Evolutionary conservation across 2,329 filamentous ascomycete species (phyloP).

Genomic region (Ceratocystis ficicola): DNA sequence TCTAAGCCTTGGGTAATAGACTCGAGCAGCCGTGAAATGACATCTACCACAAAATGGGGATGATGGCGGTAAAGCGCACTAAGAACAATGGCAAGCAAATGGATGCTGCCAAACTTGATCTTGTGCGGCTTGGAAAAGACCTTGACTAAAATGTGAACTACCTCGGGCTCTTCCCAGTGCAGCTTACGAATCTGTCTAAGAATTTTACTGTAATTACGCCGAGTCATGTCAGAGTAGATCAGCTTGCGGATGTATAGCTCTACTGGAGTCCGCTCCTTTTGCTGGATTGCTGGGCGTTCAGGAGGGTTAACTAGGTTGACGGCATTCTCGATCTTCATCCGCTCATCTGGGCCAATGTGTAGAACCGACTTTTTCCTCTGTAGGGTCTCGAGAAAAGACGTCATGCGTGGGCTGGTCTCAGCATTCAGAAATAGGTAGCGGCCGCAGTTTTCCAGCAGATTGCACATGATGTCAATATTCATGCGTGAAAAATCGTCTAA

Average conservation of each 20-base stretch:
- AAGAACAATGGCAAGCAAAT: constrained; percentile 79
- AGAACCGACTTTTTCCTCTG: constrained; percentile 93
- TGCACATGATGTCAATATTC: constrained; percentile 98
- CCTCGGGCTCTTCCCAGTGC: constrained; percentile 91
- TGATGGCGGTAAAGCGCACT: constrained; percentile 86
- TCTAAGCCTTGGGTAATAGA: constrained; percentile 79
- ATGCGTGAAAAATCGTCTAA: constrained; percentile 95
- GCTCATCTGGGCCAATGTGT: constrained; percentile 87
- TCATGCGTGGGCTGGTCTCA: constrained; percentile 87
- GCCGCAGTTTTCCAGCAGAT: constrained; percentile 89
- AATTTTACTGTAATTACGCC: constrained; percentile 85
- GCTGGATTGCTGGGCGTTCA: constrained; percentile 81
- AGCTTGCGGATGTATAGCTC: constrained; percentile 89
- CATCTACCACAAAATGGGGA: constrained; percentile 75
- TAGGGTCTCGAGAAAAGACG: constrained; percentile 83
- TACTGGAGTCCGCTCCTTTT: constrained; percentile 89
- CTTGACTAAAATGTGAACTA: constrained; percentile 69
- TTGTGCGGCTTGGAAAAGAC: constrained; percentile 94
- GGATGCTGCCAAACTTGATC: constrained; percentile 94
- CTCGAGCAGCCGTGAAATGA: constrained; percentile 86
- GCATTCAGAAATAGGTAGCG: constrained; percentile 85
- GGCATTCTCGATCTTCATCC: constrained; percentile 96
- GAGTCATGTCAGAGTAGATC: constrained; percentile 86
- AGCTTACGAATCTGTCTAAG: constrained; percentile 88
- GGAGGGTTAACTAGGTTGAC: constrained; percentile 97